phyloP scores from a whole-genome alignment of 805 yeast genomes.

The Candida tibetensis region DNA sequence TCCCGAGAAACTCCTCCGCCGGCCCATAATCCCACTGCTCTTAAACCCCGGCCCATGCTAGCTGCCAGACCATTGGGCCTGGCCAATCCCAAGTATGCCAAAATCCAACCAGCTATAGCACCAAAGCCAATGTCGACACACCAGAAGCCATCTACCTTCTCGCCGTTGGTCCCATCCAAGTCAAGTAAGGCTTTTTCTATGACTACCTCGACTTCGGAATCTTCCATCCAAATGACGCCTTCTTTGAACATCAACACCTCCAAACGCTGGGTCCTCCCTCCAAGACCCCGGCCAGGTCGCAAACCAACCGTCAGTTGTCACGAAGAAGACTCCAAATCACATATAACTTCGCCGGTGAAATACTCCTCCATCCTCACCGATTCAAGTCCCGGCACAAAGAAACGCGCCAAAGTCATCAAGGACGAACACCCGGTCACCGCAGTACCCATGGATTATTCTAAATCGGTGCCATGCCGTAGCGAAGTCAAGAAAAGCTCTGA shows the following conservation, averaged over 20 bases:
- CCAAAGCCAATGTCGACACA: constrained; percentile 34
- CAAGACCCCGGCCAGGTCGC: constrained; percentile 42
- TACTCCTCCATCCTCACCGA: too few species aligned
- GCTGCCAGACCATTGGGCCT: too few species aligned
- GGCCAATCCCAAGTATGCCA: constrained; percentile 25
- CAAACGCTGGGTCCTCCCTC: constrained; percentile 41
- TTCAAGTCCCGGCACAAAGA: too few species aligned
- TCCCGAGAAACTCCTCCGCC: too few species aligned
- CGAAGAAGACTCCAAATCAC: too few species aligned
- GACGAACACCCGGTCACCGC: too few species aligned
- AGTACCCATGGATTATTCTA: too few species aligned
- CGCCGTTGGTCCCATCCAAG: constrained; percentile 17
- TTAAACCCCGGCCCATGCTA: background rate
- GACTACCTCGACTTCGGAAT: constrained; percentile 11
- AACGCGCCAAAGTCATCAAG: too few species aligned
- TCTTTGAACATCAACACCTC: constrained; percentile 35
- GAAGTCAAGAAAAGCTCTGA: too few species aligned
- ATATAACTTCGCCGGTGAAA: too few species aligned
- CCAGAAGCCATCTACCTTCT: constrained; percentile 24
- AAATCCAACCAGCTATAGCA: constrained; percentile 40
- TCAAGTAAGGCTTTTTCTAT: constrained; percentile 14
- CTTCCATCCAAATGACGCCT: constrained; percentile 9
- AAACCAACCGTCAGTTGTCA: constrained; percentile 24
- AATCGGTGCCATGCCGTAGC: too few species aligned
- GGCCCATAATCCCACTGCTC: background rate